Percentiles rank a stretch among this genome's conserved stretches.
Conservation (phyloP, 2,329 filamentous ascomycete species). For the Daldinia eschscholtzii region DNA sequence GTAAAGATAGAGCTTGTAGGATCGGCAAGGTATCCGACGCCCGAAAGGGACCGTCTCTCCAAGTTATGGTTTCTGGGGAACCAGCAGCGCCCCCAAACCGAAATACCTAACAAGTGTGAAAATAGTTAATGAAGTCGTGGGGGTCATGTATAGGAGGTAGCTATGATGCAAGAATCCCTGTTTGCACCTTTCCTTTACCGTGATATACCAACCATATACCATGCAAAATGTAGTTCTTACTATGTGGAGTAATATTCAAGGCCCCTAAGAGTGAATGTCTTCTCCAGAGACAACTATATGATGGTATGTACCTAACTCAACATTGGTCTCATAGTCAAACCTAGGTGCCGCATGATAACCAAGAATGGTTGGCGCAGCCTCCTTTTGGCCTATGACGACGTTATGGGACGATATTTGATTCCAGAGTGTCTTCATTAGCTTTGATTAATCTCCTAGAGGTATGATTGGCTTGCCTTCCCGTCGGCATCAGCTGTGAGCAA, state of each 20-base stretch:
- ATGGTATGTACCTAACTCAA: conserved; percentile 1
- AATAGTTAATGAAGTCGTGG: conserved; percentile 36
- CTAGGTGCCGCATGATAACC: conserved; percentile 36
- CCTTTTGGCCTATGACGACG: conserved; percentile 41
- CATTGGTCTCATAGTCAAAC: conserved; percentile 24
- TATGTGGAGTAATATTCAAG: conserved; percentile 25
- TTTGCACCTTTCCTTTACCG: conserved; percentile 15
- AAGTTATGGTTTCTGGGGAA: conserved; percentile 37
- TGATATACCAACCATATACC: conserved; percentile 1
- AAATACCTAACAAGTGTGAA: conserved; percentile 16
- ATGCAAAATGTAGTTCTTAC: conserved; percentile 19
- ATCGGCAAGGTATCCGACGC: conserved; percentile 33
- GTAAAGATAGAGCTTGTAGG: neutral
- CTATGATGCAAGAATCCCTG: conserved; percentile 13
- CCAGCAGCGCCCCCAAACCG: conserved; percentile 21
- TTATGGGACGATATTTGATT: conserved; percentile 40
- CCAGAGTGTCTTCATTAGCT: conserved; percentile 35
- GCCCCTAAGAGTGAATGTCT: conserved; percentile 22
- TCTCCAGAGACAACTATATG: conserved; percentile 25
- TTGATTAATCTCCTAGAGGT: conserved; percentile 24
- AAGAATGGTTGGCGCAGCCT: conserved; percentile 30
- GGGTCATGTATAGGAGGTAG: conserved; percentile 25
- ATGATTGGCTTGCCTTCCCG: conserved; percentile 37
- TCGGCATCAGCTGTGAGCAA: conserved; percentile 36
- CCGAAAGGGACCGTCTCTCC: conserved; percentile 28